Percentiles rank a stretch among this genome's conserved stretches.
phyloP scores from a whole-genome alignment of 345 rosid genomes.

The Boechera stricta region DNA sequence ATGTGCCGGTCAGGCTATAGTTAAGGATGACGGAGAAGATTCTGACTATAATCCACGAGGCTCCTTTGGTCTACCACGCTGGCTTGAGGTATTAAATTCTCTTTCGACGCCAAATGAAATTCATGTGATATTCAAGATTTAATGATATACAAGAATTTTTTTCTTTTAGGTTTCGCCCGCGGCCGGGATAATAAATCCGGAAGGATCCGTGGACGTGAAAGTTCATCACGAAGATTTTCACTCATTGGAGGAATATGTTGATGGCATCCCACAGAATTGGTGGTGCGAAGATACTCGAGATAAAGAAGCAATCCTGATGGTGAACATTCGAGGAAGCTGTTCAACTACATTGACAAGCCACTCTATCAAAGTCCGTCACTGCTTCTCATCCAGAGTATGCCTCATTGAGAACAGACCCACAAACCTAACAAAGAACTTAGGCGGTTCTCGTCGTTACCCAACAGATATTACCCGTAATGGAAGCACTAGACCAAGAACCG shows the following conservation, averaged over 20 bases:
- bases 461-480: conserved; percentile 39
- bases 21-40: conserved; percentile 65
- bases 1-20: conserved; percentile 62
- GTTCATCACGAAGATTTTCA: conserved; percentile 85
- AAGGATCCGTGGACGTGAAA: conserved; percentile 58
- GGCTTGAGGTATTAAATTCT: conserved; percentile 85
- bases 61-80: conserved; percentile 77
- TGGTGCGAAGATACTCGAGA: conserved; percentile 93
- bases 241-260: conserved; percentile 73
- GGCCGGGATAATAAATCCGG: conserved; percentile 75
- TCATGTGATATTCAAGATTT: conserved; percentile 18
- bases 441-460: conserved; percentile 43
- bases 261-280: conserved; percentile 90
- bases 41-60: conserved; percentile 65
- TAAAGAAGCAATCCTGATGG: conserved; percentile 71
- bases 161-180: conserved; percentile 68
- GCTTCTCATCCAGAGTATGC: conserved; percentile 63
- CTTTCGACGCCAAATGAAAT: neutral
- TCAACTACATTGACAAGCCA: conserved; percentile 61
- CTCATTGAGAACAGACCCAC: conserved; percentile 41
- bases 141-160: neutral
- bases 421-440: conserved; percentile 43
- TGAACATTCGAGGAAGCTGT: conserved; percentile 64
- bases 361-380: conserved; percentile 63
- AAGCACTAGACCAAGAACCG: conserved; percentile 31